phyloP scores from a whole-genome alignment of 2,329 filamentous ascomycete genomes.

The Malbranchea zuffiana region DNA sequence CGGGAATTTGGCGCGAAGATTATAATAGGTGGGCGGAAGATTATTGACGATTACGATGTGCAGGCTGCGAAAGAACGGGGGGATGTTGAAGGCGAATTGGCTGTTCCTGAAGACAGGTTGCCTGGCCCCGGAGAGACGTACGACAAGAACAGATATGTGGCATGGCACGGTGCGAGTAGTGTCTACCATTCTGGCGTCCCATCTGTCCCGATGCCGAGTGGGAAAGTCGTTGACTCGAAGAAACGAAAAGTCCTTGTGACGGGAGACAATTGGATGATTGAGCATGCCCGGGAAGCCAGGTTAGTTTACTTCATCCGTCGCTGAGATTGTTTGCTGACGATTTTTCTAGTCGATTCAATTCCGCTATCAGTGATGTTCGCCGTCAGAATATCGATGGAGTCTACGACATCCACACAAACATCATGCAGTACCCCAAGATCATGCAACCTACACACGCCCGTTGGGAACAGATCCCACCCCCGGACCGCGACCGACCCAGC shows the following conservation, averaged over 20 bases:
- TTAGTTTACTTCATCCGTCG: conserved; percentile 35
- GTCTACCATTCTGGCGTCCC: conserved; percentile 82
- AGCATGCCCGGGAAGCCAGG: conserved; percentile 87
- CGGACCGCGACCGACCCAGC: conserved; percentile 23
- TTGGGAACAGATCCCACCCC: conserved; percentile 58
- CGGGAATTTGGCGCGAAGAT: conserved; percentile 92
- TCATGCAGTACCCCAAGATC: conserved; percentile 72
- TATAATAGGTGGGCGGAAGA: conserved; percentile 75
- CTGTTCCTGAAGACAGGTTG: conserved; percentile 76
- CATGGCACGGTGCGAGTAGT: conserved; percentile 92
- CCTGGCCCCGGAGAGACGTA: conserved; percentile 72
- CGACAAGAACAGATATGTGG: conserved; percentile 97
- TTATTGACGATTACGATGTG: conserved; percentile 84
- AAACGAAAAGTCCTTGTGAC: conserved; percentile 80
- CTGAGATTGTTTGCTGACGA: conserved; percentile 3
- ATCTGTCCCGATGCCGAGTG: conserved; percentile 61
- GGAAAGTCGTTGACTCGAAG: conserved; percentile 65
- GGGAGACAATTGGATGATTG: conserved; percentile 90
- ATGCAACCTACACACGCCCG: conserved; percentile 84
- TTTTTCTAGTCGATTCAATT: conserved; percentile 65
- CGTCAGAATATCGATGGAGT: conserved; percentile 60
- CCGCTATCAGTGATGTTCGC: conserved; percentile 57
- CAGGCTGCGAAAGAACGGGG: conserved; percentile 63
- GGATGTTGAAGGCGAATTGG: conserved; percentile 75
- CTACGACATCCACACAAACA: conserved; percentile 91